phyloP scores from a whole-genome alignment of 148 eudicot species.

The Rheum nobile region DNA sequence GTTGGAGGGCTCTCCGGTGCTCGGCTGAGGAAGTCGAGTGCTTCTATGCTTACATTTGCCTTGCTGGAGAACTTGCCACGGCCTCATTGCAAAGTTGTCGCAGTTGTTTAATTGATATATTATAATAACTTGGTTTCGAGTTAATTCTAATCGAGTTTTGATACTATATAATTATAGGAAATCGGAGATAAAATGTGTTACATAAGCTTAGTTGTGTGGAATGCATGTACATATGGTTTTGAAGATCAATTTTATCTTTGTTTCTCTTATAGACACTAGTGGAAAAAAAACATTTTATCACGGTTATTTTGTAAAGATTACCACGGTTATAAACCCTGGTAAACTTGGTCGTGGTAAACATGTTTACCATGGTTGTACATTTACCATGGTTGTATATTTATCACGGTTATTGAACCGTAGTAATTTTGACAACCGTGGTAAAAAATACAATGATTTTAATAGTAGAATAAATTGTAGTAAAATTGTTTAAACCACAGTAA shows the following conservation, averaged over 20 bases:
- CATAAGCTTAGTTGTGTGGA: background rate
- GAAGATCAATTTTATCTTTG: background rate
- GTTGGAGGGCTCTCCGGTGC: background rate
- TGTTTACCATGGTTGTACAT: no score
- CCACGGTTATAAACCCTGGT: no score
- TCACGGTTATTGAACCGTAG: no score
- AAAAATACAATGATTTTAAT: no score
- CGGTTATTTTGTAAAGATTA: no score
- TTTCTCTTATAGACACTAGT: no score
- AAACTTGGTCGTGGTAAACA: no score
- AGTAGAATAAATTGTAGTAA: no score
- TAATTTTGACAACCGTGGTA: no score
- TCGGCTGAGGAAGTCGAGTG: background rate
- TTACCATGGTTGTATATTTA: no score
- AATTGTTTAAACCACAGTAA: no score
- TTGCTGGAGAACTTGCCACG: background rate
- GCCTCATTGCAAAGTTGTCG: background rate
- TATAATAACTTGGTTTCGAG: background rate
- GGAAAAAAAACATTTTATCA: no score
- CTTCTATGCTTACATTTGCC: slow-evolving; percentile 1
- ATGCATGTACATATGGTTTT: background rate
- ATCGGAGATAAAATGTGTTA: background rate
- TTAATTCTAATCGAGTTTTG: background rate
- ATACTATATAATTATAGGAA: background rate
- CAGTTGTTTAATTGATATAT: background rate